phyloP scores from a whole-genome alignment of 2,329 filamentous ascomycete species.

The Elsinoe perseae region DNA sequence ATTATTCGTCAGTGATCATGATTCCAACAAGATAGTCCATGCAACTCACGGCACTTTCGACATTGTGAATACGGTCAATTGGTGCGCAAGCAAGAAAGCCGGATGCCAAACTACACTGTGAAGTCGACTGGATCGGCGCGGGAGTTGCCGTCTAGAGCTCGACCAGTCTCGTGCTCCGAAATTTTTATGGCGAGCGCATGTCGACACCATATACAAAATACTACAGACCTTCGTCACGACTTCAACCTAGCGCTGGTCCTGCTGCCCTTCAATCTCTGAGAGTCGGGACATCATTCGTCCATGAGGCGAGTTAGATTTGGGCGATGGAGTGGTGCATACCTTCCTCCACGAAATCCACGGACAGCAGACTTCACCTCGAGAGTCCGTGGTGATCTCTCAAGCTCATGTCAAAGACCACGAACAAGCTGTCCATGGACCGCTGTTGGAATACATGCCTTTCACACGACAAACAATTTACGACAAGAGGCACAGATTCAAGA shows the following conservation, averaged over 20 bases:
- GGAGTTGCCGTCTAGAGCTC: constrained; percentile 4
- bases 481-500: constrained; percentile 6
- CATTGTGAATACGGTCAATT: constrained; percentile 24
- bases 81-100: constrained; percentile 18
- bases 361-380: constrained; percentile 2
- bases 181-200: constrained; percentile 1
- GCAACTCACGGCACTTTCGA: constrained; percentile 15
- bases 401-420: background rate
- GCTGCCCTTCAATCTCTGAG: background rate
- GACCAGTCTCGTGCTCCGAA: constrained; percentile 11
- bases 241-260: background rate
- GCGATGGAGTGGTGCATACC: constrained; percentile 54
- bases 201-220: background rate
- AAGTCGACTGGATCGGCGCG: constrained; percentile 12
- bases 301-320: constrained; percentile 47
- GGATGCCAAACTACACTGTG: constrained; percentile 14
- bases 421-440: background rate
- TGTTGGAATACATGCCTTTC: background rate
- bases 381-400: background rate
- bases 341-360: constrained; percentile 44
- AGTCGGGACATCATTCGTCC: background rate
- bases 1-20: constrained; percentile 17
- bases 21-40: background rate
- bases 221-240: background rate
- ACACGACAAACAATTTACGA: background rate